Evolutionary conservation across 1,284 basidiomycete species (phyloP).

Genomic region (Apiotrichum siamense): DNA sequence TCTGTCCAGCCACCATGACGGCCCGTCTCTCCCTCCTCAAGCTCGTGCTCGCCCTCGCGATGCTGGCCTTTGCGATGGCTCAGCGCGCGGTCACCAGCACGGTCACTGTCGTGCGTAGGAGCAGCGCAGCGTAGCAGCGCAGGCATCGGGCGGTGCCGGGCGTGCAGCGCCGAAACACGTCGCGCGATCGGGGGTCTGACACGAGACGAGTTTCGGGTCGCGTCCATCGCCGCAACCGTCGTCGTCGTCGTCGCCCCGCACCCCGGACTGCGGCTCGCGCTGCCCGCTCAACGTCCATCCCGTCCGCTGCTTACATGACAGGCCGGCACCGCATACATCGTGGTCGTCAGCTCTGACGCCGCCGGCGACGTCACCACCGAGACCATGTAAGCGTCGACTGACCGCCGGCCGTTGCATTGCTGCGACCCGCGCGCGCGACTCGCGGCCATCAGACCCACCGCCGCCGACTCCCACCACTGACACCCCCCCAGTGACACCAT

Average conservation of each 20-base stretch:
- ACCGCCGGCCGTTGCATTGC: no score
- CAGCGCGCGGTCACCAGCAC: neutral
- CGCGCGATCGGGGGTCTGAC: no score
- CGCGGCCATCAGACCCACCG: no score
- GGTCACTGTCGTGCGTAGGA: neutral
- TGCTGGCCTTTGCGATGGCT: neutral
- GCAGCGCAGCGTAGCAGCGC: neutral
- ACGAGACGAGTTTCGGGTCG: no score
- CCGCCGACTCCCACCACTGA: no score
- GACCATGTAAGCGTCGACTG: constrained; percentile 1
- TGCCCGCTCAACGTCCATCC: no score
- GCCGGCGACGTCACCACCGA: neutral
- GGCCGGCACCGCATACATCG: neutral
- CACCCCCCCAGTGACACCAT: no score
- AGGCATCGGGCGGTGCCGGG: no score
- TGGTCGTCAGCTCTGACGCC: neutral
- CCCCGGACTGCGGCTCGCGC: neutral
- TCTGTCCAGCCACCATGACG: neutral
- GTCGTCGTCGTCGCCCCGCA: neutral
- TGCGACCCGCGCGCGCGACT: no score
- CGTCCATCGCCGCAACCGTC: no score
- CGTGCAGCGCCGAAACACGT: no score
- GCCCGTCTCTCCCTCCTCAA: neutral
- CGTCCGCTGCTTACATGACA: neutral
- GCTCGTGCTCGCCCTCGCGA: neutral